Percentiles rank a stretch among this genome's conserved stretches.
Conservation (phyloP, 148 eudicot species). For the Drosera capensis region DNA sequence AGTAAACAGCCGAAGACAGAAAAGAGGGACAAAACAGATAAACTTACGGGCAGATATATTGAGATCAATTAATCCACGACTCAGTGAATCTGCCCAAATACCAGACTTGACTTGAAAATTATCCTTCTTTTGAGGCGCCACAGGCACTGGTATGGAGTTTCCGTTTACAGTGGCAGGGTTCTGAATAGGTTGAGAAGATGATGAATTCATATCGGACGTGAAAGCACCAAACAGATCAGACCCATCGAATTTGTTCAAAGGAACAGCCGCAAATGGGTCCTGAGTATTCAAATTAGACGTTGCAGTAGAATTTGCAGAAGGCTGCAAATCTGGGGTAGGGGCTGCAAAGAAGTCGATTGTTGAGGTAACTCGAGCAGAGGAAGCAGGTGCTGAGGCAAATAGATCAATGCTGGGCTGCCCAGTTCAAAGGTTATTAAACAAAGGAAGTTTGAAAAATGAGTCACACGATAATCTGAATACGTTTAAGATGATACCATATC, state of each 20-base stretch:
- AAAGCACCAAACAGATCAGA: slow-evolving; percentile 62
- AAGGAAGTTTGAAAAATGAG: no score
- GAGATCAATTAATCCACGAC: slow-evolving; percentile 94
- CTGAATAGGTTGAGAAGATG: slow-evolving; percentile 20
- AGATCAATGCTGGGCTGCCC: slow-evolving; percentile 60
- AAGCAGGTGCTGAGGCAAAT: slow-evolving; percentile 49
- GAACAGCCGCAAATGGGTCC: slow-evolving; percentile 83
- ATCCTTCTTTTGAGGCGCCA: slow-evolving; percentile 34
- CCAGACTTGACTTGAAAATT: slow-evolving; percentile 87
- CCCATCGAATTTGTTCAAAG: slow-evolving; percentile 53
- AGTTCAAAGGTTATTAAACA: no score
- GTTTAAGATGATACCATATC: no score
- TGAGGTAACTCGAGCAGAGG: slow-evolving; percentile 41
- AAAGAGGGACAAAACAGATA: not conserved
- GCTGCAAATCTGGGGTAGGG: slow-evolving; percentile 32
- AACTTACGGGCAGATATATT: slow-evolving; percentile 95
- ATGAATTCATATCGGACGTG: slow-evolving; percentile 34
- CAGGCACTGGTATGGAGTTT: slow-evolving; percentile 30
- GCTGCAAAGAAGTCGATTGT: slow-evolving; percentile 58
- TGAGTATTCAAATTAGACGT: slow-evolving; percentile 14
- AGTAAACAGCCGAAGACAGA: not conserved
- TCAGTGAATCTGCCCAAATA: slow-evolving; percentile 93
- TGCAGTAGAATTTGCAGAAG: slow-evolving; percentile 7
- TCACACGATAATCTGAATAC: no score
- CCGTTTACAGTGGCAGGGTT: slow-evolving; percentile 16